A percentile compares a stretch with the other conserved stretches of the same genome.
phyloP scores from a whole-genome alignment of 2,329 filamentous ascomycete genomes.

The Teratosphaeria epicoccoides region DNA sequence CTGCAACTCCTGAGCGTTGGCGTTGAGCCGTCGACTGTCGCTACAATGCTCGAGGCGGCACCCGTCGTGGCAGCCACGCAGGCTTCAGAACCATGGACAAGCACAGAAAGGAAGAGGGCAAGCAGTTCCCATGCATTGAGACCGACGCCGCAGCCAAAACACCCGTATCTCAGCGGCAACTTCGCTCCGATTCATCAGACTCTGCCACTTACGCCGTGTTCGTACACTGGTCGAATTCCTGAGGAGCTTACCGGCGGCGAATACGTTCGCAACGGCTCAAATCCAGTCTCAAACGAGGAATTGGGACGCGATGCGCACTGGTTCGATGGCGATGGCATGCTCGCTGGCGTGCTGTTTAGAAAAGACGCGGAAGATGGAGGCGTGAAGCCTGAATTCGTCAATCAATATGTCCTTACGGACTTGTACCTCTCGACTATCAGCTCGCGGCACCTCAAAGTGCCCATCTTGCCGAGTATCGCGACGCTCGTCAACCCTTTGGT shows the following conservation, averaged over 20 bases:
- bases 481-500: constrained; percentile 53
- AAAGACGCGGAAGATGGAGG: constrained; percentile 29
- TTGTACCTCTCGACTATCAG: constrained; percentile 47
- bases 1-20: neutral
- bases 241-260: constrained; percentile 56
- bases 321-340: constrained; percentile 69
- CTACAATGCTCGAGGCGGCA: constrained; percentile 6
- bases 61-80: neutral
- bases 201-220: constrained; percentile 46
- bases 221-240: constrained; percentile 49
- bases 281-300: constrained; percentile 53
- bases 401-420: constrained; percentile 59
- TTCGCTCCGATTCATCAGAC: constrained; percentile 55
- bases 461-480: constrained; percentile 57
- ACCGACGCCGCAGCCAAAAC: constrained; percentile 25
- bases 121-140: constrained; percentile 15
- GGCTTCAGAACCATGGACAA: constrained; percentile 8
- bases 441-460: constrained; percentile 39
- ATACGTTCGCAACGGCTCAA: constrained; percentile 63
- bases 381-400: constrained; percentile 54
- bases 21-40: neutral
- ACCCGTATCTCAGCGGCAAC: constrained; percentile 51
- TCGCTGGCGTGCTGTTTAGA: constrained; percentile 54
- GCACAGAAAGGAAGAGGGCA: constrained; percentile 24
- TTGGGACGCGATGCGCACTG: constrained; percentile 55